phyloP scores from a whole-genome alignment of 1,284 basidiomycete species.

The Chalciporus sp. region DNA sequence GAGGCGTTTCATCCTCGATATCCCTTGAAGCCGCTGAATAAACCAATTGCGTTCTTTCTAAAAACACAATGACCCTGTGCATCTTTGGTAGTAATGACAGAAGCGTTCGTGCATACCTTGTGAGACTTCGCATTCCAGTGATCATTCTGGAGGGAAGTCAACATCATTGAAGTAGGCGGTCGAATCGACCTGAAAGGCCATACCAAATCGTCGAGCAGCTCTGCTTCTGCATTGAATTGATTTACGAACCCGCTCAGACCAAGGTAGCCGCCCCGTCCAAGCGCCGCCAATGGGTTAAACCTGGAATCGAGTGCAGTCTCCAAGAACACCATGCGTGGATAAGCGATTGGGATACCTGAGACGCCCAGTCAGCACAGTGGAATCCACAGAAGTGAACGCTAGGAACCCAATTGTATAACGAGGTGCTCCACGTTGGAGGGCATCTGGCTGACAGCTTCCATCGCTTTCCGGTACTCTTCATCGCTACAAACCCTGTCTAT shows the following conservation, averaged over 20 bases:
- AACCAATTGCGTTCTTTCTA: constrained; percentile 92
- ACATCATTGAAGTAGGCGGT: neutral
- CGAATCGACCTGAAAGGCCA: constrained; percentile 21
- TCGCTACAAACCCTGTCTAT: constrained; percentile 78
- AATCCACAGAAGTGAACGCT: neutral
- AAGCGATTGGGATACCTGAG: constrained; percentile 78
- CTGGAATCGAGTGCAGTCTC: constrained; percentile 78
- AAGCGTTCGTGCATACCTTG: constrained; percentile 50
- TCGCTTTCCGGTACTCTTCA: constrained; percentile 72
- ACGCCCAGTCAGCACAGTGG: constrained; percentile 1
- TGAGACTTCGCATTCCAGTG: constrained; percentile 87
- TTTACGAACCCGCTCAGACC: constrained; percentile 84
- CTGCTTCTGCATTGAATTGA: constrained; percentile 90
- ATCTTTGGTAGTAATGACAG: neutral
- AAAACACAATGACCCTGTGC: neutral
- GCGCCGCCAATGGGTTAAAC: constrained; percentile 77
- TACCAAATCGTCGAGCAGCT: constrained; percentile 89
- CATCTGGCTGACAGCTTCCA: constrained; percentile 58
- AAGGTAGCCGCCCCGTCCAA: constrained; percentile 64
- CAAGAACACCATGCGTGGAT: constrained; percentile 92
- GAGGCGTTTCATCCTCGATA: constrained; percentile 61
- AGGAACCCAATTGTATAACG: constrained; percentile 73
- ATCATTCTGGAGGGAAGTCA: constrained; percentile 60
- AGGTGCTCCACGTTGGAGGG: constrained; percentile 78
- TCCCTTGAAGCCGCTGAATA: constrained; percentile 74